Base-by-base conservation (phyloP, 2,329 filamentous ascomycete genomes). In the Neurospora sp. region DNA sequence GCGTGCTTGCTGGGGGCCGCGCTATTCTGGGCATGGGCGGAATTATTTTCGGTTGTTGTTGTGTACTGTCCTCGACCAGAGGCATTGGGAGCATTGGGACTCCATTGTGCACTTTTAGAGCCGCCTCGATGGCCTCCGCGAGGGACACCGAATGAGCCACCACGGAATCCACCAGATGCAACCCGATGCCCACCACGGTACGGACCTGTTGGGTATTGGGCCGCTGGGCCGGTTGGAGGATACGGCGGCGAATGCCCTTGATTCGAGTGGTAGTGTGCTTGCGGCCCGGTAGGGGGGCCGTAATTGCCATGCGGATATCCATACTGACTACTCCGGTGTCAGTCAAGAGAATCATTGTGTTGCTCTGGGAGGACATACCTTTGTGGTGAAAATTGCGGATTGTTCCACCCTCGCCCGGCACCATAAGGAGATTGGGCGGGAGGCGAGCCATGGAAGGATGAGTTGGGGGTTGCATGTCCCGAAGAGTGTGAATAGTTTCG, bases 61-160 rank as follows among this genome's bases (percentile, higher is more conserved):
- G 71, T 74, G 23, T 72, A 67, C 23, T 74, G 74, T 41, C 71
- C 74, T 57, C 79, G 75, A 23, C 73, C 79, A 77, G 69, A 82
- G 74, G 70, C 81, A 78, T 41, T 78, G 75, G 70, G 86, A 82
- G 77, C 85, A 40, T 83, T 83, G 62, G 88, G 85, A 69, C 87
- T 91, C 91, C 92, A 94, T 66, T 92, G 91, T 2, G 89, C 73
- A 78, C 80, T 91, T 88, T 80, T 89, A 84, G 82, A 90, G 86
- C 80, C 83, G 41, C 88, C 88, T 68, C 90, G 85, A 70, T 85
- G 83, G 36, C 81, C 81, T 52, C 84, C 84, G 67, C 87, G 82
- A 38, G 81, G 81, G 66, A 82, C 75, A 28, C 80, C 81, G 75
- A 86, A 88, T 69, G 87, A 84, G 70, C 84, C 86, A 41, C 88